Base-by-base conservation (phyloP, 2,329 filamentous ascomycete genomes). In the Ophiostoma sp. region DNA sequence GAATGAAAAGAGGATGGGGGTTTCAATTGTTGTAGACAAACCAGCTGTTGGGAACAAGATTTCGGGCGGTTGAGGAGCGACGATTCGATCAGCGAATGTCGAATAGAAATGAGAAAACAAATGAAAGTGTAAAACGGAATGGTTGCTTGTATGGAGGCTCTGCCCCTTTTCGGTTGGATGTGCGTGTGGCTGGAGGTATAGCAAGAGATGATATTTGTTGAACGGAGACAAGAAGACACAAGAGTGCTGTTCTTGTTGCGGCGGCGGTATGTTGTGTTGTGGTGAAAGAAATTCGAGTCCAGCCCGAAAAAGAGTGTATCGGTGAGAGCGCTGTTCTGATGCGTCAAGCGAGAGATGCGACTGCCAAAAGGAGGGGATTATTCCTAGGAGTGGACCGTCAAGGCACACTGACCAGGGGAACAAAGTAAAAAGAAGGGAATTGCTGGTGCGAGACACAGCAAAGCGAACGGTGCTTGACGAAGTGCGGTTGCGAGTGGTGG, bases 341-440 rank as follows among this genome's bases (percentile, higher is more conserved):
- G 74, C 74, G 70, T 73, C 75, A 72, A 75, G 75, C 73, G 72
- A 75, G 72, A 64, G 73, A 71, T 71, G 64, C 58, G 69, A 45
- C 67, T 55, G 60, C 52, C 60, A 41, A 64, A 67, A 64, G 42
- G 41, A 66, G 60, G 44, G 66, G 42, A 38, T 62, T 60, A 66
- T 67, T 70, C 65, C 67, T 64, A 68, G 62, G 70, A 52, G 72
- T 69, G 69, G 45, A 73, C 73, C 73, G 70, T 74, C 72, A 72
- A 73, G 72, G 72, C 73, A 69, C 69, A 70, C 65, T 70, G 38
- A 69, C 66, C 65, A 71, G 64, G 62, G 63, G 66, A 66, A 69
- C 40, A 64, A 64, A 64, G 41, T 55, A 18, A 36, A 64, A 64
- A 41, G 63, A 64, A 47, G 38, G 67, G 67, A 69, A 63, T 42